Evolutionary conservation across 495 filamentous ascomycete species (phyloP).

Genomic region (Chaetomium tenue): DNA sequence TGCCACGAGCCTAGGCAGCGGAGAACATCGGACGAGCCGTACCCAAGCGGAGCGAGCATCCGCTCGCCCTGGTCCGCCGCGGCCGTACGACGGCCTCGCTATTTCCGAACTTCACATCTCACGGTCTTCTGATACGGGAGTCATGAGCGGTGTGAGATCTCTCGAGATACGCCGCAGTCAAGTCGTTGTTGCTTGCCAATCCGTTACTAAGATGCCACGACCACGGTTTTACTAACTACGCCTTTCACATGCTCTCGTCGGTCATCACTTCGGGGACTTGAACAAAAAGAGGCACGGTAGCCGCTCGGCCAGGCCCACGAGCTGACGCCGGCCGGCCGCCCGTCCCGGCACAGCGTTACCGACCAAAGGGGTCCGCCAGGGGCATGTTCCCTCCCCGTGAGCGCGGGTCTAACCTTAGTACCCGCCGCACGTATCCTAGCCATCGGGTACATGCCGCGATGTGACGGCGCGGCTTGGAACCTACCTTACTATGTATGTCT

Average conservation of each 20-base stretch:
- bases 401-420: constrained; percentile 9
- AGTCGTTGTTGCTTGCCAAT: not conserved
- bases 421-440: constrained; percentile 3
- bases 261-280: not conserved
- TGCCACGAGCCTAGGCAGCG: constrained; percentile 9
- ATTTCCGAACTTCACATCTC: not conserved
- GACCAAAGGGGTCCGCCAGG: not conserved
- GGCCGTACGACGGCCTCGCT: not conserved
- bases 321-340: not conserved
- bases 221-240: constrained; percentile 7
- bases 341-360: constrained; percentile 4
- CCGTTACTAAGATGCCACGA: not conserved
- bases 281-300: not conserved
- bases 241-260: not conserved
- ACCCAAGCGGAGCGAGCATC: not conserved
- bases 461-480: constrained; percentile 2
- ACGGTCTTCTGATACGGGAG: not conserved
- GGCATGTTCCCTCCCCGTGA: not conserved
- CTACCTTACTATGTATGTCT: constrained; percentile 3
- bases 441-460: not conserved
- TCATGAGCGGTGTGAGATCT: constrained; percentile 10
- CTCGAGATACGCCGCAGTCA: not conserved
- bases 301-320: not conserved
- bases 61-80: not conserved
- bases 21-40: constrained; percentile 6